Conservation (phyloP, 2,329 filamentous ascomycete species). For the Botrytis paeoniae region DNA sequence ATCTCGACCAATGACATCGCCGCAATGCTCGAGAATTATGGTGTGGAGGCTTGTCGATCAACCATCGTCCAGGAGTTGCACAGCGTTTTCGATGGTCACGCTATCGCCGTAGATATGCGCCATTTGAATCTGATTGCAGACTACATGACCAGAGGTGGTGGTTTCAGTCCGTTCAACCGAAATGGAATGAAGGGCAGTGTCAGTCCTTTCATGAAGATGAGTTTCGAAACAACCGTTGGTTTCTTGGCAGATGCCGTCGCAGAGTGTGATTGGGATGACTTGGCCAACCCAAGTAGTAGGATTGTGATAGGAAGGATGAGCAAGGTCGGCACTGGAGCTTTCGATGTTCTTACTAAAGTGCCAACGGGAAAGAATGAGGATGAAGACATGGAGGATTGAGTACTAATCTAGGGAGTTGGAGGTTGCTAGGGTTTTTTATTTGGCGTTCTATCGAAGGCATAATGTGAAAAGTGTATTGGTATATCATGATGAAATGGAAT, state of each 20-base stretch:
- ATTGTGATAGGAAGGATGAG: constrained; percentile 84
- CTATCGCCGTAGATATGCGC: constrained; percentile 85
- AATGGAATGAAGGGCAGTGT: constrained; percentile 82
- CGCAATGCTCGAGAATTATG: constrained; percentile 79
- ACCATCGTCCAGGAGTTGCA: constrained; percentile 85
- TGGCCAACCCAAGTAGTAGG: constrained; percentile 79
- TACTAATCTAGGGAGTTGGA: constrained; percentile 17
- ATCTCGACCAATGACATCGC: constrained; percentile 92
- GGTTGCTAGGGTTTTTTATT: not conserved
- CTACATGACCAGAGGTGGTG: constrained; percentile 92
- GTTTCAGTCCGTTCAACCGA: constrained; percentile 88
- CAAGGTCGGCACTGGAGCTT: constrained; percentile 83
- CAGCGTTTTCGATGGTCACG: constrained; percentile 83
- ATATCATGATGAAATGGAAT: constrained; percentile 18
- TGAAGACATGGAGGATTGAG: constrained; percentile 18
- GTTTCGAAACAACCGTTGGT: constrained; percentile 93
- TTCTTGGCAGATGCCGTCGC: constrained; percentile 91
- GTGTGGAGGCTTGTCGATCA: constrained; percentile 86
- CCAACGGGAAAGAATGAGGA: constrained; percentile 28
- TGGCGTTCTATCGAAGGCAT: constrained; percentile 10
- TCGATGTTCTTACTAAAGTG: constrained; percentile 76
- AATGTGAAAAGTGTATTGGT: constrained; percentile 19
- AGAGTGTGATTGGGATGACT: constrained; percentile 85
- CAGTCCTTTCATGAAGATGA: constrained; percentile 97
- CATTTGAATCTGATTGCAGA: constrained; percentile 96